Evolutionary conservation across 441 rosid genomes (phyloP).

Genomic region (Capsella rubella): DNA sequence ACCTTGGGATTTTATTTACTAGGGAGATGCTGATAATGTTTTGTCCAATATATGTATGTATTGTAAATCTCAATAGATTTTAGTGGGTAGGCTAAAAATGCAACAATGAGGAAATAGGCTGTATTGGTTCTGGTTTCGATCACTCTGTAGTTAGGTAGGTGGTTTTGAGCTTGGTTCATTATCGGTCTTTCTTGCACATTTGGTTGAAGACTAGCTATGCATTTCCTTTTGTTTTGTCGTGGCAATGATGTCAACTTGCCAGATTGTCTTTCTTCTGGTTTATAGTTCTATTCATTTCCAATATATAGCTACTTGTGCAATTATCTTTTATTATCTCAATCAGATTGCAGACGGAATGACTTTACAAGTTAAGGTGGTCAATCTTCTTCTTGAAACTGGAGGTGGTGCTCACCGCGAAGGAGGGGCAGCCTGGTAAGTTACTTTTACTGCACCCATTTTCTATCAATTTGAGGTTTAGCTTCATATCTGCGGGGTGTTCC

Average conservation of each 20-base stretch:
- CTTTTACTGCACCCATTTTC: slow-evolving; percentile 20
- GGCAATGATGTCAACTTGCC: slow-evolving; percentile 17
- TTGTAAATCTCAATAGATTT: background rate
- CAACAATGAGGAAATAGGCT: background rate
- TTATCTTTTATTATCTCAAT: slow-evolving; percentile 32
- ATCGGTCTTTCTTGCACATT: slow-evolving; percentile 10
- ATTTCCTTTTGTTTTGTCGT: slow-evolving; percentile 7
- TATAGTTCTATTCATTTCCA: slow-evolving; percentile 21
- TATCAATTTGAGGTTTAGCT: background rate
- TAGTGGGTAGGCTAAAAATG: background rate
- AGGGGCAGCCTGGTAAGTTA: slow-evolving; percentile 87
- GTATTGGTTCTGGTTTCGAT: background rate
- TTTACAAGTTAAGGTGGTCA: slow-evolving; percentile 79
- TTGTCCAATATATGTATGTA: slow-evolving; percentile 15
- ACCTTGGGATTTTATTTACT: background rate
- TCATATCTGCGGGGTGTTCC: slow-evolving; percentile 16
- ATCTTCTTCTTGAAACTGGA: slow-evolving; percentile 91
- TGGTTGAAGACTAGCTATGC: slow-evolving; percentile 20
- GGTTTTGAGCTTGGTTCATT: slow-evolving; percentile 24
- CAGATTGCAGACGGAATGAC: slow-evolving; percentile 99
- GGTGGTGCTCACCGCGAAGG: slow-evolving; percentile 74
- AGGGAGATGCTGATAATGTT: background rate
- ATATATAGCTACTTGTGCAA: background rate
- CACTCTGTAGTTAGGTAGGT: slow-evolving; percentile 7
- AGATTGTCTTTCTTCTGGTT: background rate